These are phyloP conservation scores for Berberis vulgaris DNA, from an alignment of 164 flowering plant species.

Conservation along the genomic window DNA sequence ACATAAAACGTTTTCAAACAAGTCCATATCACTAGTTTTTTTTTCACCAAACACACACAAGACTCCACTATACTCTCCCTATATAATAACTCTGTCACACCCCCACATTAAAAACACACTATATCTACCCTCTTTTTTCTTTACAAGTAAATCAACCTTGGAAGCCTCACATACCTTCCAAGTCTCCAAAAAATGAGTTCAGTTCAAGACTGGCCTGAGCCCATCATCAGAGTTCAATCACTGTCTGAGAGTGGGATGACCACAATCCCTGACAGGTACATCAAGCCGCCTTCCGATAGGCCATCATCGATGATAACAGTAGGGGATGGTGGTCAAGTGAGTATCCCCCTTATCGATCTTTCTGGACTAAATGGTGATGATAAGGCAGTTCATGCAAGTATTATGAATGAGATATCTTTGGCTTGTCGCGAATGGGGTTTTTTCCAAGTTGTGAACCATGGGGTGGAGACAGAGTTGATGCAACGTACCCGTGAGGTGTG, in stretches of 20 bases:
- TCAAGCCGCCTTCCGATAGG: constrained; percentile 59
- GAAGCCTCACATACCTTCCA: background rate
- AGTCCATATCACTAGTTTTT: too few relatives aligned
- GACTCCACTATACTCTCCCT: too few relatives aligned
- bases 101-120: too few relatives aligned
- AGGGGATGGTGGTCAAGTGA: background rate
- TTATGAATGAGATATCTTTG: background rate
- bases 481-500: background rate
- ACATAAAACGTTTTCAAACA: too few relatives aligned
- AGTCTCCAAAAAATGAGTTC: constrained; percentile 15
- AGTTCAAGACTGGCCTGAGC: constrained; percentile 81
- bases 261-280: constrained; percentile 53
- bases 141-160: too few relatives aligned
- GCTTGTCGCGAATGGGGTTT: background rate
- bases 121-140: too few relatives aligned
- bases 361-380: constrained; percentile 12
- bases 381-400: background rate
- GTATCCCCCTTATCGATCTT: constrained; percentile 71
- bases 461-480: background rate
- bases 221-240: constrained; percentile 74
- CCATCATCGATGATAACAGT: constrained; percentile 18
- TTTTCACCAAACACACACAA: too few relatives aligned
- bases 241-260: constrained; percentile 44
- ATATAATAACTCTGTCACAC: too few relatives aligned
- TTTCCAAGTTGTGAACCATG: background rate